Conservation (phyloP, 345 rosid species). For the Bruguiera gymnorhiza region DNA sequence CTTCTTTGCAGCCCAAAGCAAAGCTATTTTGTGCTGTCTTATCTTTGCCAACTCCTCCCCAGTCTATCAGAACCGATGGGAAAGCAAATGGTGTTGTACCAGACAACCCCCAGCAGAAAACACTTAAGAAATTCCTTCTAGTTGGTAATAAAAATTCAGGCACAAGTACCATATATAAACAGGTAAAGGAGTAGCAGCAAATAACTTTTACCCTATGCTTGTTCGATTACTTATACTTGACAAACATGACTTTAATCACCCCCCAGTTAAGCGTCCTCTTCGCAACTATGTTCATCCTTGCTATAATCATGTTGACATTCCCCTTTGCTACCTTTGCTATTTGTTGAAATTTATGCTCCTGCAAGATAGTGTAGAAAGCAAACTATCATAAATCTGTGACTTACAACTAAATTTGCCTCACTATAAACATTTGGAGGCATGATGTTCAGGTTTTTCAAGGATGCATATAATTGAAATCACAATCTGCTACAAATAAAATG, state of each 20-base stretch:
- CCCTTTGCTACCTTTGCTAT: neutral
- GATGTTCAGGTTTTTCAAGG: no score
- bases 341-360: neutral
- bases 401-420: no score
- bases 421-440: no score
- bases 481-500: no score
- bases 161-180: constrained; percentile 78
- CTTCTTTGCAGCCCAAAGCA: constrained; percentile 40
- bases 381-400: neutral
- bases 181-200: constrained; percentile 37
- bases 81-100: constrained; percentile 28
- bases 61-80: constrained; percentile 17
- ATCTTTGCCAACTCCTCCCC: constrained; percentile 67
- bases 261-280: neutral
- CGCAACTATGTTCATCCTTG: neutral
- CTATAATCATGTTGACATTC: neutral
- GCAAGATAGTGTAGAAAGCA: neutral
- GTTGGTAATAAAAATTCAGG: constrained; percentile 75
- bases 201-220: neutral
- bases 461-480: no score
- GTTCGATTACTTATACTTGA: neutral
- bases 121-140: constrained; percentile 55
- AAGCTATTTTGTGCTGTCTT: constrained; percentile 42
- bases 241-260: neutral
- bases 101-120: constrained; percentile 25